Percentiles rank a stretch among this genome's conserved stretches.
phyloP scores from a whole-genome alignment of 2,329 filamentous ascomycete species.

The Hirsutella minnesotensis region DNA sequence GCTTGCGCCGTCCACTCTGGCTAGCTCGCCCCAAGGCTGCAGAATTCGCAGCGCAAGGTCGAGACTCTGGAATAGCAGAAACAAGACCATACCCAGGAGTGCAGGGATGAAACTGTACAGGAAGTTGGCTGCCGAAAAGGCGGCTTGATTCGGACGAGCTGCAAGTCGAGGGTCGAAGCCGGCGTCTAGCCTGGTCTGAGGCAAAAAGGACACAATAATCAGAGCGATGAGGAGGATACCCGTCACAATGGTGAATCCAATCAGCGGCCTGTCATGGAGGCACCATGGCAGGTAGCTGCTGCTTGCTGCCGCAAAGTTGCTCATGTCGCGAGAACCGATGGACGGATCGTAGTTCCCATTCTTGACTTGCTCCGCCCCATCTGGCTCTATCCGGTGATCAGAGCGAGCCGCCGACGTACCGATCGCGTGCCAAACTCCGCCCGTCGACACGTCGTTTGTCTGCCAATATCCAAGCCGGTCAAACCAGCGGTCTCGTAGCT shows the following conservation, averaged over 20 bases:
- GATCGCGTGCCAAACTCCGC: slow-evolving; percentile 67
- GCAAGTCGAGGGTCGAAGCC: slow-evolving; percentile 63
- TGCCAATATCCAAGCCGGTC: slow-evolving; percentile 83
- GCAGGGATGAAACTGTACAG: slow-evolving; percentile 69
- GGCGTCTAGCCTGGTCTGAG: slow-evolving; percentile 47
- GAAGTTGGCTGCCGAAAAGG: slow-evolving; percentile 82
- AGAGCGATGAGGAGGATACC: slow-evolving; percentile 56
- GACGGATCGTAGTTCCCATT: slow-evolving; percentile 18
- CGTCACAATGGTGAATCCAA: slow-evolving; percentile 50
- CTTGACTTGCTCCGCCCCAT: slow-evolving; percentile 13
- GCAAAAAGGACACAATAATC: slow-evolving; percentile 67
- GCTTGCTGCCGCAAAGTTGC: slow-evolving; percentile 13
- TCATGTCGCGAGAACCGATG: slow-evolving; percentile 16
- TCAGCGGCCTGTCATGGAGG: slow-evolving; percentile 53
- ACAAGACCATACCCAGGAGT: slow-evolving; percentile 53
- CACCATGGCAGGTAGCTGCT: slow-evolving; percentile 69
- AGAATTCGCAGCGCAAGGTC: slow-evolving; percentile 55
- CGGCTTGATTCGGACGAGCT: slow-evolving; percentile 44
- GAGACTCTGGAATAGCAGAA: slow-evolving; percentile 53
- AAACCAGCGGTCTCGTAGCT: slow-evolving; percentile 42
- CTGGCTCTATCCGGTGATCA: slow-evolving; percentile 9
- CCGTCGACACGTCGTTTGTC: slow-evolving; percentile 46
- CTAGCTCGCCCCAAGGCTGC: slow-evolving; percentile 56
- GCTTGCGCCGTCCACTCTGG: slow-evolving; percentile 41
- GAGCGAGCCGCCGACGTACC: slow-evolving; percentile 35